phyloP scores from a whole-genome alignment of 495 filamentous ascomycete species.

The Collariella sp. region DNA sequence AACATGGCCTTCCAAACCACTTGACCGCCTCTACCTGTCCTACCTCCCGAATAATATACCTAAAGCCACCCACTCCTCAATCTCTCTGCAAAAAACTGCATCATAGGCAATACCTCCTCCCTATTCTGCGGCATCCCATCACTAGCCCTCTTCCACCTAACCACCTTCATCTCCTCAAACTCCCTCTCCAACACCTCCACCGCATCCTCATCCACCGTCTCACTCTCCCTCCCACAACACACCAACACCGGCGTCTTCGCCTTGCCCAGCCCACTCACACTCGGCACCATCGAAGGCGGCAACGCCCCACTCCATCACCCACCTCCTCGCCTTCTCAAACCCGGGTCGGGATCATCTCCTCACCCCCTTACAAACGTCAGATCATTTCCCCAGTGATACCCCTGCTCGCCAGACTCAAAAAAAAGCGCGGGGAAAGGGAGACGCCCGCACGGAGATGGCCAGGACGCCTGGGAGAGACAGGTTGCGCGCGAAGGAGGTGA shows the following conservation, averaged over 20 bases:
- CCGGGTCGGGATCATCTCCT: constrained; percentile 80
- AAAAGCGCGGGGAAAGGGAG: constrained; percentile 32
- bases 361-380: constrained; percentile 53
- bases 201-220: constrained; percentile 52
- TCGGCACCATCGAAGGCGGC: constrained; percentile 45
- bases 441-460: constrained; percentile 68
- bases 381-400: constrained; percentile 91
- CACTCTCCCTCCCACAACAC: constrained; percentile 55
- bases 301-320: constrained; percentile 52
- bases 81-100: constrained; percentile 81
- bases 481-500: constrained; percentile 61
- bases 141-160: constrained; percentile 60
- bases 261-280: constrained; percentile 38
- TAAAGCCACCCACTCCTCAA: constrained; percentile 33
- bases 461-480: constrained; percentile 75
- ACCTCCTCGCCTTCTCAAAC: constrained; percentile 46
- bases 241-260: constrained; percentile 66
- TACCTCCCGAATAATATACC: not conserved
- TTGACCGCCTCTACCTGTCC: too few species aligned
- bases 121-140: constrained; percentile 77
- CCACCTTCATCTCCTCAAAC: constrained; percentile 66
- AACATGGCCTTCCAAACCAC: not conserved
- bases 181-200: constrained; percentile 53
- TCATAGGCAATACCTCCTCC: constrained; percentile 87
- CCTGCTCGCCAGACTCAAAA: constrained; percentile 12